Evolutionary conservation across 306 rosid genomes (phyloP), one percentile per base, ranked within the genome.

Genomic region (Adenanthera pavonina): DNA sequence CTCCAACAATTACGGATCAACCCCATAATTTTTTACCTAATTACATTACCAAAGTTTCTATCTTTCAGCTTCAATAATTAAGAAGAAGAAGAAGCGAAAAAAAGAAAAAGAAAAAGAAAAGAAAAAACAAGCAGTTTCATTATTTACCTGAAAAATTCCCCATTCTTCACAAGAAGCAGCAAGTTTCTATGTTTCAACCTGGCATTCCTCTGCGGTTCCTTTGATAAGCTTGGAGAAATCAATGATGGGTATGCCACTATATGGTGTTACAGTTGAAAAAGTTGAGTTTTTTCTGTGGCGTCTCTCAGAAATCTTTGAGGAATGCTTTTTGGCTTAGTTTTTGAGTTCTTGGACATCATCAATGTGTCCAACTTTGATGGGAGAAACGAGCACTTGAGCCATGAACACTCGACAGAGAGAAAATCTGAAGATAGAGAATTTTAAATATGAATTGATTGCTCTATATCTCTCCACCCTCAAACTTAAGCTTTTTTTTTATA

Each of bases 341-440:
- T 90, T 92, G 9, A 95, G 91, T 64, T 95, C 99, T 90, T 93
- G 98, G 73, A 95, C 99, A 89, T 95, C 99, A 80, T 92, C 93
- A 62, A 95, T 92, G 84, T 92, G 92, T 8, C 98, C 98, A 84
- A 89, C 90, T 38, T 90, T 88, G 74, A 86, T n/a, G 13, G 86
- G 81, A 44, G 88, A 84, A 78, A 78, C 64, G 3, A 94, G 90
- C 48, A 69, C 90, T 5, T 97, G 96, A 82, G 96, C 91, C 99
- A 95, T 95, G 47, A 83, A 72, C 71, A 69, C 71, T 69, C 68
- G 30, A 25, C 30, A 76, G 3, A 61, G 17, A 30, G 38, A 60
- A 34, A 30, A 35, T 49, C 60, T 81, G 34, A 12, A 77, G 65
- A 46, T 59, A 9, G 20, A 52, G 11, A 73, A 52, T 83, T 61